Evolutionary conservation across 306 rosid species (phyloP), one percentile per base, ranked within the genome.

Genomic region (Hippophae gyantsensis): DNA sequence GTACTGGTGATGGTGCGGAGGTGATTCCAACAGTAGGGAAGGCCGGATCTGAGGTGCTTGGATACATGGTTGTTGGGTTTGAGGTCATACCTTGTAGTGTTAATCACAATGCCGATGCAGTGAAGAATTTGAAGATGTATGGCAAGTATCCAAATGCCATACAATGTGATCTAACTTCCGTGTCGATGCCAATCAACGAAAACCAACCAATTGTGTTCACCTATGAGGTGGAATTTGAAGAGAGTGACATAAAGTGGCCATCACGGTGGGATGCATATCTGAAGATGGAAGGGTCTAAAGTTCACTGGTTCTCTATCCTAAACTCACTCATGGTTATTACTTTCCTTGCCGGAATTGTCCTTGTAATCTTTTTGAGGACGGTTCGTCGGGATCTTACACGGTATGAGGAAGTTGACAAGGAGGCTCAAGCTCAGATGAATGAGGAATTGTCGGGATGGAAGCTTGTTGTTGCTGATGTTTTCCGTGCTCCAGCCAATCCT

Each of bases 281-380:
- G 95, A 84, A 90, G 81, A 90, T 90, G 97, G 95, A 90, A 81
- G 97, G 97, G 43, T 80, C 97, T 51, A 90, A 84, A 62, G 97
- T 90, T 48, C 97, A 90, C 66, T 90, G 97, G 97, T 90, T 90
- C 72, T 90, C 97, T 1, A 90, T 90, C 72, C 85, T 90, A 69
- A 90, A 90, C 63, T 90, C 97, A 8, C 82, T 90, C 9, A 90
- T 90, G 97, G 96, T 90, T 61, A 82, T 90, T 71, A 90, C 97
- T 27, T 90, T 90, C 74, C 89, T 90, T 32, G 95, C 97, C 41
- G 97, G 97, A 57, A 87, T 90, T 58, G 97, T 90, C 75, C 90
- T 87, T 11, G 94, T 90, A 56, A 87, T 90, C 71, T 87, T 90
- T 72, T 73, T 87, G 81, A 87, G 97, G 78, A 90, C 97, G 41